Percentiles rank a stretch among this genome's conserved stretches.
Conservation (phyloP, 805 yeast genomes). For the Metschnikowia anglica region DNA sequence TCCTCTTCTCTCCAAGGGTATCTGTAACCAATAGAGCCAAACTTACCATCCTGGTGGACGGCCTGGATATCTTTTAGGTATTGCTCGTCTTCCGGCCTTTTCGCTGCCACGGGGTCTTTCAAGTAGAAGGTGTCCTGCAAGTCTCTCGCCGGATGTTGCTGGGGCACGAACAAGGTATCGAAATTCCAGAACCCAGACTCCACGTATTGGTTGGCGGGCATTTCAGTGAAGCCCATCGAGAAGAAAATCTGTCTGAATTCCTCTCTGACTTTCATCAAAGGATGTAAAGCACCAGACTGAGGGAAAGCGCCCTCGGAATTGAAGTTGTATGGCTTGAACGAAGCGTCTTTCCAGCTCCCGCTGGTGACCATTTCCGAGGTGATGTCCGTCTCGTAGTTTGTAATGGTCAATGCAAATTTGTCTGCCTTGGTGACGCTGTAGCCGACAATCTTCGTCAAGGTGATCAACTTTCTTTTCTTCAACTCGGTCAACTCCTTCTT, state of each 20-base stretch:
- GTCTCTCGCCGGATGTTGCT: slow-evolving; percentile 99
- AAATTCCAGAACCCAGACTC: slow-evolving; percentile 99
- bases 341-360: slow-evolving; percentile 77
- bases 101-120: slow-evolving; percentile 85
- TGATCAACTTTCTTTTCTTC: slow-evolving; percentile 88
- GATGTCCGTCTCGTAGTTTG: slow-evolving; percentile 85
- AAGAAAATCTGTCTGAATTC: slow-evolving; percentile 98
- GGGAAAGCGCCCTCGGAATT: slow-evolving; percentile 90
- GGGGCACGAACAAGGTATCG: slow-evolving; percentile 95
- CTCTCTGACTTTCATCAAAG: slow-evolving; percentile 93
- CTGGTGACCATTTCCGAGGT: slow-evolving; percentile 87
- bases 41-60: slow-evolving; percentile 88
- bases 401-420: slow-evolving; percentile 78
- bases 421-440: slow-evolving; percentile 77
- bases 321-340: slow-evolving; percentile 95
- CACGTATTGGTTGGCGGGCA: slow-evolving; percentile 98
- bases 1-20: slow-evolving; percentile 96
- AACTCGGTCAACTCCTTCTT: slow-evolving; percentile 75
- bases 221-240: slow-evolving; percentile 96
- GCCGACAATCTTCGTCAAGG: slow-evolving; percentile 68
- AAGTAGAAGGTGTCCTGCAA: slow-evolving; percentile 97
- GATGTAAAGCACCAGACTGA: slow-evolving; percentile 91
- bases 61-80: slow-evolving; percentile 76
- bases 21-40: slow-evolving; percentile 95
- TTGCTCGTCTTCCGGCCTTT: slow-evolving; percentile 74